phyloP scores from a whole-genome alignment of 352 stramenopile genomes.

The Thalassiosira exigua region DNA sequence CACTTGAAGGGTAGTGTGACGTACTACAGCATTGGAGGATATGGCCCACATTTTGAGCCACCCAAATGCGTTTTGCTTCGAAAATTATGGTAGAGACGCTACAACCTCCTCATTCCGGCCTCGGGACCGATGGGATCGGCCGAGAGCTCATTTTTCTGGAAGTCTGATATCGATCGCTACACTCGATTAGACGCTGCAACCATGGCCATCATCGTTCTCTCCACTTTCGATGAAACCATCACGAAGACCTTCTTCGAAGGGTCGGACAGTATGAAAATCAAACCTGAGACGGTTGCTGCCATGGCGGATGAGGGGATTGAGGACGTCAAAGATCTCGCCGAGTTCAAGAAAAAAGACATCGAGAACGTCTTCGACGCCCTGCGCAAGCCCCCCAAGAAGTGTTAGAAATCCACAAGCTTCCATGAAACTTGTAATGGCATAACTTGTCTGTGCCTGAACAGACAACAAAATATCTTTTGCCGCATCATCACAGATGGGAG shows the following conservation, averaged over 20 bases:
- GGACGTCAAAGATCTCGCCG: neutral
- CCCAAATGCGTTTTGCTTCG: too few relatives aligned
- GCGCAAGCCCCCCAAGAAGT: neutral
- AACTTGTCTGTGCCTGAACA: too few relatives aligned
- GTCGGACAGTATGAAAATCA: neutral
- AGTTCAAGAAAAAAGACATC: slow-evolving; percentile 5
- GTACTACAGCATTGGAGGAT: too few relatives aligned
- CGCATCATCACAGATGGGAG: too few relatives aligned
- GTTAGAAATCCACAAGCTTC: too few relatives aligned
- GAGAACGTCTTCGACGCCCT: neutral
- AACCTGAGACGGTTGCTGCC: neutral
- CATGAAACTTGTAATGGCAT: too few relatives aligned
- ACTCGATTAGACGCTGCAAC: neutral
- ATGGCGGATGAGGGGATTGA: neutral
- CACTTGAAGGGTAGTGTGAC: too few relatives aligned
- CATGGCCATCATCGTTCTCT: neutral
- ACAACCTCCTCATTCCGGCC: too few relatives aligned
- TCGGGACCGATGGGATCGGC: too few relatives aligned
- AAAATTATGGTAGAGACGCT: too few relatives aligned
- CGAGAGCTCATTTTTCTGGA: neutral
- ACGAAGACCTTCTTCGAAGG: slow-evolving; percentile 4
- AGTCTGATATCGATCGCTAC: neutral
- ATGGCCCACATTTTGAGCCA: too few relatives aligned
- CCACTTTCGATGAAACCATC: neutral
- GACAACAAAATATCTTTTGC: too few relatives aligned